Conservation (phyloP, 331 rosid genomes). For the Quercus tomentella region DNA sequence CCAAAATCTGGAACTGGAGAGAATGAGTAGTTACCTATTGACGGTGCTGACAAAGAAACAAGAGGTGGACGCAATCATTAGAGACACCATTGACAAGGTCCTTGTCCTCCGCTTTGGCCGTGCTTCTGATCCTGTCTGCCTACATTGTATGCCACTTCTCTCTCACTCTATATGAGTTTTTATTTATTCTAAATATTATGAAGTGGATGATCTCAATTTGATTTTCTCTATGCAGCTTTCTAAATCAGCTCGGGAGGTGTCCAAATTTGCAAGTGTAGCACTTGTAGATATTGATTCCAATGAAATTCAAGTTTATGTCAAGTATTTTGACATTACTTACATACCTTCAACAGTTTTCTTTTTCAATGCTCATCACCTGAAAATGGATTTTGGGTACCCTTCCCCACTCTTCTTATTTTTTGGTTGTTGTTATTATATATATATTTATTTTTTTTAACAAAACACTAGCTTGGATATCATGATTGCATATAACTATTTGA, state of each 20-base stretch:
- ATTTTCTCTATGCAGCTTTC: conserved; percentile 29
- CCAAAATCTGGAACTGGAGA: background rate
- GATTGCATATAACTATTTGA: too few species aligned
- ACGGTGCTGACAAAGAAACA: conserved; percentile 45
- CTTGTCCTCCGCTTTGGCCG: too few species aligned
- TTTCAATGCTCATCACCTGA: conserved; percentile 96
- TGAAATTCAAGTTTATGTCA: conserved; percentile 69
- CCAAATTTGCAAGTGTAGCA: conserved; percentile 77
- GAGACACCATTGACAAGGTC: too few species aligned
- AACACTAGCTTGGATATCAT: too few species aligned
- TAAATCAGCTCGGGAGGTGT: conserved; percentile 66
- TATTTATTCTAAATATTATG: too few species aligned
- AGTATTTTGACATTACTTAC: too few species aligned
- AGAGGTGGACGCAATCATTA: too few species aligned
- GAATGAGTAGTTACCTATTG: conserved; percentile 45
- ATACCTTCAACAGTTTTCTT: conserved; percentile 79
- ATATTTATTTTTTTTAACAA: too few species aligned
- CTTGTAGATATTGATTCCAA: conserved; percentile 70
- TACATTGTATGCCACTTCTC: conserved; percentile 24
- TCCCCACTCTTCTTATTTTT: background rate
- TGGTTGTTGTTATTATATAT: background rate
- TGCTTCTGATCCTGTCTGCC: too few species aligned
- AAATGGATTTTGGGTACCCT: conserved; percentile 84
- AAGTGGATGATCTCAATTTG: too few species aligned
- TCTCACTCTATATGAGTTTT: background rate